A percentile compares a stretch with the other conserved stretches of the same genome.
Conservation (phyloP, 83 land plant genomes). For the Isoetes engelmannii region DNA sequence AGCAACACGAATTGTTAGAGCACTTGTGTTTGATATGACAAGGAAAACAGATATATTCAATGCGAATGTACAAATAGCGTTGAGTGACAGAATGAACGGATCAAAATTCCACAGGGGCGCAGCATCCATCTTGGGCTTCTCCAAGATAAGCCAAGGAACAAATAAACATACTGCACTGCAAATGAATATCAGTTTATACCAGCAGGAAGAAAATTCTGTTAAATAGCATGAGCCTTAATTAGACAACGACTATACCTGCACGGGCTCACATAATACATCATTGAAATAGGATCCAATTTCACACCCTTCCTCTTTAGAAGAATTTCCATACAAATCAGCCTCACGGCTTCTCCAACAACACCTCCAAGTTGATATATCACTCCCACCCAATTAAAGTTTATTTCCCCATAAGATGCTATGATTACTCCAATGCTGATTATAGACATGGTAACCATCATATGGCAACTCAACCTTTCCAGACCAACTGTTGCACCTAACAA, state of each 20-base stretch:
- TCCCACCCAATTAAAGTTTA: slow-evolving; percentile 79
- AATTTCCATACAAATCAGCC: slow-evolving; percentile 89
- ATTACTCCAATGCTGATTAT: slow-evolving; percentile 89
- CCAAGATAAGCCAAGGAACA: slow-evolving; percentile 92
- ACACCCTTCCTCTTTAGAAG: slow-evolving; percentile 86
- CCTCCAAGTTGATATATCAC: slow-evolving; percentile 97
- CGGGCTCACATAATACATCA: slow-evolving; percentile 97
- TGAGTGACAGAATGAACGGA: slow-evolving; percentile 59
- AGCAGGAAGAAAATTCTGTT: not conserved
- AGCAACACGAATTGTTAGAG: slow-evolving; percentile 88
- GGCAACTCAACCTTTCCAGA: slow-evolving; percentile 62
- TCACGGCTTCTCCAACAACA: slow-evolving; percentile 84
- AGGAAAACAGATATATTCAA: slow-evolving; percentile 91
- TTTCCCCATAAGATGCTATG: slow-evolving; percentile 95
- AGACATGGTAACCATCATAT: slow-evolving; percentile 81
- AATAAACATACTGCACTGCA: slow-evolving; percentile 89
- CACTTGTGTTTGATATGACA: slow-evolving; percentile 91
- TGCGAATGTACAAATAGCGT: slow-evolving; percentile 88
- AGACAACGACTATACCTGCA: slow-evolving; percentile 62
- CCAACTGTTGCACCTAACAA: slow-evolving; percentile 79
- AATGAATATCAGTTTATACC: not conserved
- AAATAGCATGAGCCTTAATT: too few relatives aligned
- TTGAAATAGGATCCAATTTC: slow-evolving; percentile 65
- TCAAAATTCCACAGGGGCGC: slow-evolving; percentile 50
- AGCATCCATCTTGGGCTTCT: slow-evolving; percentile 90